Base-by-base conservation (phyloP, 108 stramenopile species). In the Bacterosira constricta region DNA sequence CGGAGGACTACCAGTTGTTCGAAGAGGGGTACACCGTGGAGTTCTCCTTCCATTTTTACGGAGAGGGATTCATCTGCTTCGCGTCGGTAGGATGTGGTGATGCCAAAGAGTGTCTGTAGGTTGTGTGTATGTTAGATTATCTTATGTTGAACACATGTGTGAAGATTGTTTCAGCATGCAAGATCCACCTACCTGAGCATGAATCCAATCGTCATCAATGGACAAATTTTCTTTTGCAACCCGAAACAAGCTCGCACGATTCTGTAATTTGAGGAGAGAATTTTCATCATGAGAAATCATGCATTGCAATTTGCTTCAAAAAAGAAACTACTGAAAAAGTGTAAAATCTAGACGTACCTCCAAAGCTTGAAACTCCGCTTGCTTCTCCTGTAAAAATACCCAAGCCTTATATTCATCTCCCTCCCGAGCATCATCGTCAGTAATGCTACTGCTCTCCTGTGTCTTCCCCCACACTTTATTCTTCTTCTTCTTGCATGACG, bases 1-100 rank as follows among this genome's bases (percentile, higher is more conserved):
- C 93, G 70, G 4, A 98, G 66, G 0, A 95, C 87, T 10, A 90
- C 90, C 13, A 97, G 80, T 80, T 98, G 97, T 80, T 98, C 96
- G 72, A 97, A 96, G 9, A 98, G 53, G 12, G 96, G 85, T 2
- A 87, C 63, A 11, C 85, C 86, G 5, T 65, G 50, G 15, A 97
- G 21, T 27, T 80, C 70, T 3, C 95, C 95, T 66, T 93, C 90
- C 39, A 96, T 68, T 71, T 93, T 93, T 32, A 96, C 75, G 45
- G 86, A 88, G 45, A 96, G 78, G 38, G 79, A 80, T 25, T 71
- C 82, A 59, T 93, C 89, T 0, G 53, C 35, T 64, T 96, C 92
- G 8, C 83, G 77, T 8, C 92, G 76, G 75, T 96, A 96, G 59
- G 78, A 85, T 0, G 92, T 93, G 11, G 83, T 91, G 38, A 96